A percentile compares a stretch with the other conserved stretches of the same genome.
These are phyloP conservation scores for Penicillium sp. DNA, from an alignment of 2,329 filamentous ascomycete species.

Conservation along the genomic window DNA sequence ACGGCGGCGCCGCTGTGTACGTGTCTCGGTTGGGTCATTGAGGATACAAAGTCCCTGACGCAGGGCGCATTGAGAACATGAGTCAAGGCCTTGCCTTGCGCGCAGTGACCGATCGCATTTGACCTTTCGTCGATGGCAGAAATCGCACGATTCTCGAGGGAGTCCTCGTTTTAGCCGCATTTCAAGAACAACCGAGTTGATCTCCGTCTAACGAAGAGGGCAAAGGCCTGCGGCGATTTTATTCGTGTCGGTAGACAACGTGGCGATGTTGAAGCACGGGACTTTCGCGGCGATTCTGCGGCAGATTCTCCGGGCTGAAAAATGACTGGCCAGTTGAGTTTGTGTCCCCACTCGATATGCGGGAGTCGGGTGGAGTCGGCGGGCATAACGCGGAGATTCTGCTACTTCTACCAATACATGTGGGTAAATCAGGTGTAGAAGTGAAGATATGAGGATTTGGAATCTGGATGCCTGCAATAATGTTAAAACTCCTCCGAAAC, in stretches of 20 bases:
- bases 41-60: constrained; percentile 19
- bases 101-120: constrained; percentile 26
- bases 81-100: constrained; percentile 13
- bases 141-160: constrained; percentile 5
- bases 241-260: not conserved
- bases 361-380: no score
- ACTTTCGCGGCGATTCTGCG: not conserved
- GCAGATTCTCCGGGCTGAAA: not conserved
- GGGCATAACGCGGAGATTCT: no score
- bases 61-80: constrained; percentile 27
- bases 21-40: constrained; percentile 22
- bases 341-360: no score
- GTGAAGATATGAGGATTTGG: no score
- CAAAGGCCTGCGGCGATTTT: not conserved
- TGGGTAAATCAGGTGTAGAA: no score
- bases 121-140: constrained; percentile 24
- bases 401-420: no score
- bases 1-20: constrained; percentile 8
- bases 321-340: no score
- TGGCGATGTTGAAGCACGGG: not conserved
- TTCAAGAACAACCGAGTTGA: not conserved
- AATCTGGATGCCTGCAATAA: no score
- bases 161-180: constrained; percentile 8
- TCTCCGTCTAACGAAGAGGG: not conserved
- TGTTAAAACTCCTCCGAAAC: no score